Conservation (phyloP, 2,329 filamentous ascomycete genomes). For the Fusarium sp. region DNA sequence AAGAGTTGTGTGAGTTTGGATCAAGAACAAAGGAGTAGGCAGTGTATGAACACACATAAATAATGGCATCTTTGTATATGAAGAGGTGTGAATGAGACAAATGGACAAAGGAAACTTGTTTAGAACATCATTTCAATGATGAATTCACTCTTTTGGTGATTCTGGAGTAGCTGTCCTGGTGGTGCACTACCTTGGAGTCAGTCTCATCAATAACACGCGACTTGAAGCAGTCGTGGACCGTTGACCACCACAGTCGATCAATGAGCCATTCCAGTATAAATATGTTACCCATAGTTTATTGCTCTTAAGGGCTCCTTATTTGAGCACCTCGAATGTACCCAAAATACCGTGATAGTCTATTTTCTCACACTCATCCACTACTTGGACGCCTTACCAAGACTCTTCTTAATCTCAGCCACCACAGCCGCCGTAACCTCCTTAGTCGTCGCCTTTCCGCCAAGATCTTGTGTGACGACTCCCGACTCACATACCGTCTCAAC, state of each 20-base stretch:
- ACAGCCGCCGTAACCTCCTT: conserved; percentile 52
- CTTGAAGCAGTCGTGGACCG: not conserved
- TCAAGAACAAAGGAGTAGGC: not conserved
- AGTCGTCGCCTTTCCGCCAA: conserved; percentile 60
- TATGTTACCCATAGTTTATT: not conserved
- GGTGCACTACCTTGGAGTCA: not conserved
- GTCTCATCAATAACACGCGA: not conserved
- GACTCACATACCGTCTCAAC: conserved; percentile 66
- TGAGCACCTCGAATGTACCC: not conserved
- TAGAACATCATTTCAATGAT: not conserved
- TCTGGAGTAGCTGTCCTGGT: not conserved
- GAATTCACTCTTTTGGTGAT: no score
- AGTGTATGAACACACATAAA: not conserved
- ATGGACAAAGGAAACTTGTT: not conserved
- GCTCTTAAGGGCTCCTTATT: not conserved
- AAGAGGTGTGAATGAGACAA: not conserved
- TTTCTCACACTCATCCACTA: not conserved
- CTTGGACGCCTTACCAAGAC: conserved; percentile 15
- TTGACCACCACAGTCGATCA: not conserved
- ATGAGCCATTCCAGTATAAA: not conserved
- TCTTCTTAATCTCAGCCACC: conserved; percentile 39
- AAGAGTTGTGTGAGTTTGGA: not conserved
- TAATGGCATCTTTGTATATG: not conserved
- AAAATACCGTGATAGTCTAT: not conserved
- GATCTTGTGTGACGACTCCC: conserved; percentile 64